Evolutionary conservation across 2,329 filamentous ascomycete species (phyloP).

Genomic region (Colletotrichum salicis): DNA sequence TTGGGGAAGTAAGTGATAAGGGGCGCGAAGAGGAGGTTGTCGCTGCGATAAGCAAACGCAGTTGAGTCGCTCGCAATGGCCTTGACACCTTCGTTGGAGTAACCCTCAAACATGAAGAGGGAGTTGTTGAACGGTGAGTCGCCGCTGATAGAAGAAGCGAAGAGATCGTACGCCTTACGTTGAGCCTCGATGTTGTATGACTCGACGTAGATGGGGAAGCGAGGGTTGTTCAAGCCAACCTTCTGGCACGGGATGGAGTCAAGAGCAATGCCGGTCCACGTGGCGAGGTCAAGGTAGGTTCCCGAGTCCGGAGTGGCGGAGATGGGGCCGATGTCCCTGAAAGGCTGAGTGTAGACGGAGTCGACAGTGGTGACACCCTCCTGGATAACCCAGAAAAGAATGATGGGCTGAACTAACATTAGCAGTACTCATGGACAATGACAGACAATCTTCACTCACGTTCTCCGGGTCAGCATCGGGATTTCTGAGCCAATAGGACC

Average conservation of each 20-base stretch:
- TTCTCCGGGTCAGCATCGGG: slow-evolving; percentile 53
- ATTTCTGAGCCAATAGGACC: slow-evolving; percentile 58
- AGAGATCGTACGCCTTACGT: slow-evolving; percentile 45
- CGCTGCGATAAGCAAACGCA: slow-evolving; percentile 58
- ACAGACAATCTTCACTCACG: slow-evolving; percentile 40
- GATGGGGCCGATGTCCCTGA: slow-evolving; percentile 53
- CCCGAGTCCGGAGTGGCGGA: slow-evolving; percentile 46
- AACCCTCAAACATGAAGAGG: slow-evolving; percentile 67
- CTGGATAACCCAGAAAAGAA: slow-evolving; percentile 54
- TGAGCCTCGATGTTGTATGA: slow-evolving; percentile 48
- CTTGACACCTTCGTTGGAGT: slow-evolving; percentile 57
- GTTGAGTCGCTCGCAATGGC: slow-evolving; percentile 47
- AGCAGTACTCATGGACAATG: neutral
- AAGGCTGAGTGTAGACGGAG: slow-evolving; percentile 52
- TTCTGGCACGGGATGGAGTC: slow-evolving; percentile 54
- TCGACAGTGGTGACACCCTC: slow-evolving; percentile 55
- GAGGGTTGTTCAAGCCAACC: slow-evolving; percentile 49
- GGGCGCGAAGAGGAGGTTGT: slow-evolving; percentile 54
- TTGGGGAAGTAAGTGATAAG: slow-evolving; percentile 50
- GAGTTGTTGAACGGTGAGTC: slow-evolving; percentile 43
- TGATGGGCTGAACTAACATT: slow-evolving; percentile 46
- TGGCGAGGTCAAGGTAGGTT: slow-evolving; percentile 56
- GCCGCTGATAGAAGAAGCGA: slow-evolving; percentile 41
- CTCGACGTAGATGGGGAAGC: slow-evolving; percentile 56
- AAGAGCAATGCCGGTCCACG: slow-evolving; percentile 53